Evolutionary conservation across 1,139 yeast genomes (phyloP), one percentile per base, ranked within the genome.

Genomic region (Taphrina deformans): DNA sequence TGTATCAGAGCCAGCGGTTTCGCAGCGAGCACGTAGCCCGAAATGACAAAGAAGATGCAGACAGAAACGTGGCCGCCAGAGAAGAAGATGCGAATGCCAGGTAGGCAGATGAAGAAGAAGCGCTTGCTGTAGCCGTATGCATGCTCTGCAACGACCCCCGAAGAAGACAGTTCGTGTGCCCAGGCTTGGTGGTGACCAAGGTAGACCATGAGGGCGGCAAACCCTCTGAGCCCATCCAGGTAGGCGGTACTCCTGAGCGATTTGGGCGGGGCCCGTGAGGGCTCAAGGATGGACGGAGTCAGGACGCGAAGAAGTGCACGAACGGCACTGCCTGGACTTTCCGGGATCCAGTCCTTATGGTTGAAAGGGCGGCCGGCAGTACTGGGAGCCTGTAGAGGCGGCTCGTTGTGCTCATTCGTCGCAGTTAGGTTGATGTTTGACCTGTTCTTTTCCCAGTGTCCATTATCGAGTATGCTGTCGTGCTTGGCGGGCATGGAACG

Each of bases 31-130:
- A 59, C 63, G 31, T 48, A 59, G 2, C 63, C 63, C 12, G 63
- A 59, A 21, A 59, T 59, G 63, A 59, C 63, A 27, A 59, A 59
- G 63, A 59, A 59, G 16, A 59, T 38, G 21, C 56, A 59, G 29
- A 59, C 63, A 3, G 63, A 29, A 50, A 50, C 45, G 18, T 59
- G 63, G 12, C 63, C 63, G 29, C 63, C 63, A 14, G 55, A 33
- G 41, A 59, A 59, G 31, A 59, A 27, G 9, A 40, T 38, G 7
- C 63, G 24, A 9, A 59, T 18, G 31, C 45, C 50, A 2, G 63
- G 63, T 21, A 59, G 10, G 27, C 41, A 50, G n/a, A 23, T 46
- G 31, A 59, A 50, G 18, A 48, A 59, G 41, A 29, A 52, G 6
- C 46, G 38, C 10, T 52, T 52, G 29, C 29, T 29, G 41, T n/a